Conservation (phyloP, 805 yeast species). For the Cyberlindnera mrakii region DNA sequence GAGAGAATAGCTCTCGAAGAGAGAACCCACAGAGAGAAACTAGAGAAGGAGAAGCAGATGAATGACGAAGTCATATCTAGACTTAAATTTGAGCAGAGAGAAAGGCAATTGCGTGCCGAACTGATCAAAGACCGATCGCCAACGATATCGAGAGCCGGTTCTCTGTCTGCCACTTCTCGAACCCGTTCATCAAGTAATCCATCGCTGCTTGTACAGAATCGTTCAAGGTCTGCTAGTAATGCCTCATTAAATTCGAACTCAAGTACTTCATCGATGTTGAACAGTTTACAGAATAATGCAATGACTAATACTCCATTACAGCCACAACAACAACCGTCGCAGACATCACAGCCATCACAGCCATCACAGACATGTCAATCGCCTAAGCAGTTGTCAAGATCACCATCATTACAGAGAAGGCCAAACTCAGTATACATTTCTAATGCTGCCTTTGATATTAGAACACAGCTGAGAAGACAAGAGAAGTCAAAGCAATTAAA, state of each 20-base stretch:
- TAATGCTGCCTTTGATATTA: slow-evolving; percentile 23
- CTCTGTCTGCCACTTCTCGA: slow-evolving; percentile 7
- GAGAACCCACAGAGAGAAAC: slow-evolving; percentile 9
- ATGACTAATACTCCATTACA: not conserved
- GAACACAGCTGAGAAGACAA: slow-evolving; percentile 22
- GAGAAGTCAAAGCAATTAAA: slow-evolving; percentile 13
- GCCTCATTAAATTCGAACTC: slow-evolving; percentile 15
- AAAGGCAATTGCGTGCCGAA: slow-evolving; percentile 13
- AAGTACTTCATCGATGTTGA: slow-evolving; percentile 9
- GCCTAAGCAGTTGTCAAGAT: slow-evolving; percentile 13
- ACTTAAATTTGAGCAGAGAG: slow-evolving; percentile 14
- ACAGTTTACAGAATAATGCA: slow-evolving; percentile 8
- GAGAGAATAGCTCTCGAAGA: slow-evolving; percentile 12
- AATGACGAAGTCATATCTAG: slow-evolving; percentile 11
- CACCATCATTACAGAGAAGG: slow-evolving; percentile 16
- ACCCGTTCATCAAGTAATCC: slow-evolving; percentile 13
- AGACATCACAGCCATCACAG: not conserved
- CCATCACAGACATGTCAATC: slow-evolving; percentile 6
- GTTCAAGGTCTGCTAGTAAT: slow-evolving; percentile 14
- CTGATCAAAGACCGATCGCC: slow-evolving; percentile 12
- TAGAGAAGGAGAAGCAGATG: slow-evolving; percentile 7
- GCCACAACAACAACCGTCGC: slow-evolving; percentile 1
- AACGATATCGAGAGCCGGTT: slow-evolving; percentile 11
- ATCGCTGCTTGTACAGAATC: slow-evolving; percentile 1
- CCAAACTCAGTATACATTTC: slow-evolving; percentile 20